phyloP scores from a whole-genome alignment of 1,284 basidiomycete species.

The Marasmius tenuissimus region DNA sequence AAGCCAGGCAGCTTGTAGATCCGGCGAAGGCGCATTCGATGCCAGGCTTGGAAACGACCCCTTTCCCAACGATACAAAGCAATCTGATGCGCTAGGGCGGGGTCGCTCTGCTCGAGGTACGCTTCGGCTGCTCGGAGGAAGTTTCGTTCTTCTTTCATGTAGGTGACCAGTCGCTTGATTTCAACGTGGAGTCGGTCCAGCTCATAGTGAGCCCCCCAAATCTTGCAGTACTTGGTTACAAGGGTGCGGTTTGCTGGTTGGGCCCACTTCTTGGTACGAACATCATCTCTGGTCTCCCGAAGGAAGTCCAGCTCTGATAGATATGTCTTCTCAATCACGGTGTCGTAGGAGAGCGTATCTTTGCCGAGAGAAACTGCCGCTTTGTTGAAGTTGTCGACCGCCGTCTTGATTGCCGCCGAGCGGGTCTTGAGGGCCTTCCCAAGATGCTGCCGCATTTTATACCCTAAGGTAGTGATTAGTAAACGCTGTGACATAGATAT shows the following conservation, averaged over 20 bases:
- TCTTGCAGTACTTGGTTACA: constrained; percentile 17
- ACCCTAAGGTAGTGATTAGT: background rate
- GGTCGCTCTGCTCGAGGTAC: no score
- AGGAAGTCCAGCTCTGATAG: constrained; percentile 26
- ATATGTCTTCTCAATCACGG: constrained; percentile 20
- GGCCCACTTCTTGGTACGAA: constrained; percentile 18
- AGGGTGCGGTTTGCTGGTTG: constrained; percentile 15
- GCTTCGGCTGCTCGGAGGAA: background rate
- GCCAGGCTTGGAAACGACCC: no score
- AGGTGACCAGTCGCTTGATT: constrained; percentile 21
- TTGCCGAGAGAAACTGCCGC: background rate
- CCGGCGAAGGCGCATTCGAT: no score
- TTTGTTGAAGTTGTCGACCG: background rate
- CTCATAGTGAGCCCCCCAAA: constrained; percentile 23
- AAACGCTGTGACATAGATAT: background rate
- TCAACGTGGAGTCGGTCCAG: constrained; percentile 23
- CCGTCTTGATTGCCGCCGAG: constrained; percentile 4
- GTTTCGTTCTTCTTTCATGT: constrained; percentile 19
- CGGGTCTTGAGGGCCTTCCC: background rate
- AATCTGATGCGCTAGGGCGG: no score
- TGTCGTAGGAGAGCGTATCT: constrained; percentile 13
- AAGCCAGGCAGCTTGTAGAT: no score
- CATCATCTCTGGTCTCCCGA: constrained; percentile 17
- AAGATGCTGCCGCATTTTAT: constrained; percentile 4
- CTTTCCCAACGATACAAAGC: no score